These are phyloP conservation scores for Camellia granthamiana DNA, from an alignment of 148 eudicot species.

Conservation along the genomic window DNA sequence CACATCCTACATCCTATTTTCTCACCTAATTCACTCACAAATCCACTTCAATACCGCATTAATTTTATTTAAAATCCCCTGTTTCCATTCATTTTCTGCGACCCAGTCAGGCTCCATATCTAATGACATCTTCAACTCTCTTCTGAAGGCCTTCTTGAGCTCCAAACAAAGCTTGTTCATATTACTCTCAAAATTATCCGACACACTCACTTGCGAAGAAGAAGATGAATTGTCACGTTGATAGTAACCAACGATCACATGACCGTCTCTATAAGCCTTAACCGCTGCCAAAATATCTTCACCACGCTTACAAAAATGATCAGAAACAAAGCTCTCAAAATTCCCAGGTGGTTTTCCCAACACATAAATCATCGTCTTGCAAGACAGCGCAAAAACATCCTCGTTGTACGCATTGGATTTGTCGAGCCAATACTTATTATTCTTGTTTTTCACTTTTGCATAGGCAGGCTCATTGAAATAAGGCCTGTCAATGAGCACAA, in stretches of 20 bases:
- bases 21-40: not conserved
- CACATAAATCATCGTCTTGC: not conserved
- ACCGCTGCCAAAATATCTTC: not conserved
- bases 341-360: not conserved
- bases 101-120: not conserved
- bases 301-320: not conserved
- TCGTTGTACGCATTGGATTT: not conserved
- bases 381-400: not conserved
- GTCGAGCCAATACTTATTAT: not conserved
- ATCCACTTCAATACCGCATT: not conserved
- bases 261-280: not conserved
- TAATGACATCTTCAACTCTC: not conserved
- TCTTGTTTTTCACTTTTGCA: not conserved
- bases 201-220: not conserved
- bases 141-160: not conserved
- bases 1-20: not conserved
- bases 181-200: not conserved
- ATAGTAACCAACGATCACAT: not conserved
- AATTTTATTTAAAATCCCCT: not conserved
- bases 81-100: not conserved
- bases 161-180: not conserved
- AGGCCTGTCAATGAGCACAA: not conserved
- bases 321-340: not conserved
- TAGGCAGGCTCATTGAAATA: constrained; percentile 15
- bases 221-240: not conserved